Percentiles rank a stretch among this genome's conserved stretches.
These are phyloP conservation scores for Neoboletus brunneissimus DNA, from an alignment of 768 basidiomycete genomes.

Conservation along the genomic window DNA sequence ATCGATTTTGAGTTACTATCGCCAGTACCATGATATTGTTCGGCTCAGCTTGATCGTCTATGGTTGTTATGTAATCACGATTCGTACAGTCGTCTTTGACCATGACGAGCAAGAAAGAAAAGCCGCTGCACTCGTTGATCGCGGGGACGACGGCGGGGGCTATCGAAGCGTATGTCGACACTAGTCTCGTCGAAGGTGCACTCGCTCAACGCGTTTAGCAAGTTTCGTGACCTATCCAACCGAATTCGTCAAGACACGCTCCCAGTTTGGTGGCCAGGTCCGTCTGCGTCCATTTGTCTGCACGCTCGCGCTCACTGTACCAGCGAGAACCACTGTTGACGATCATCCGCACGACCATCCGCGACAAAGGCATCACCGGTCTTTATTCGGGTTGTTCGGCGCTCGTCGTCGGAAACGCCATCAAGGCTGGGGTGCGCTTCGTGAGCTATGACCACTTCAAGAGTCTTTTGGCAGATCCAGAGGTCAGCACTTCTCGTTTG, in stretches of 20 bases:
- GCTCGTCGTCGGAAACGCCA: constrained; percentile 84
- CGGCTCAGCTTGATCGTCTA: no score
- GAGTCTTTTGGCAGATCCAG: constrained; percentile 69
- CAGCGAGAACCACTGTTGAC: constrained; percentile 68
- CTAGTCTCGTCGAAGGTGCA: no score
- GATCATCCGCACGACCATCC: constrained; percentile 73
- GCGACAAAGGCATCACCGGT: constrained; percentile 72
- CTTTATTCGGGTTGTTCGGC: constrained; percentile 94
- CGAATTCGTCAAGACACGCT: constrained; percentile 91
- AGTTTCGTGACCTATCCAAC: constrained; percentile 87
- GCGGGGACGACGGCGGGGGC: constrained; percentile 93
- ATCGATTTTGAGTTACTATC: no score
- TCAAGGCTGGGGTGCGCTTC: constrained; percentile 96
- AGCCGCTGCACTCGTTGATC: constrained; percentile 80
- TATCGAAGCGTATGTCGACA: constrained; percentile 76
- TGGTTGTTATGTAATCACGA: background rate
- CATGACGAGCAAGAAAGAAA: constrained; percentile 66
- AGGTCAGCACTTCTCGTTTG: constrained; percentile 48
- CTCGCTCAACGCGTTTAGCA: constrained; percentile 36
- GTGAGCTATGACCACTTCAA: constrained; percentile 95
- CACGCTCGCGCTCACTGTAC: background rate
- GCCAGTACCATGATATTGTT: no score
- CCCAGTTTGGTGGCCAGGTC: constrained; percentile 85
- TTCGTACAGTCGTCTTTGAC: background rate
- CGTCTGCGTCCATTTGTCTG: constrained; percentile 3